These are phyloP conservation scores for Aspergillus candidus DNA, from an alignment of 2,329 filamentous ascomycete species.

Conservation along the genomic window DNA sequence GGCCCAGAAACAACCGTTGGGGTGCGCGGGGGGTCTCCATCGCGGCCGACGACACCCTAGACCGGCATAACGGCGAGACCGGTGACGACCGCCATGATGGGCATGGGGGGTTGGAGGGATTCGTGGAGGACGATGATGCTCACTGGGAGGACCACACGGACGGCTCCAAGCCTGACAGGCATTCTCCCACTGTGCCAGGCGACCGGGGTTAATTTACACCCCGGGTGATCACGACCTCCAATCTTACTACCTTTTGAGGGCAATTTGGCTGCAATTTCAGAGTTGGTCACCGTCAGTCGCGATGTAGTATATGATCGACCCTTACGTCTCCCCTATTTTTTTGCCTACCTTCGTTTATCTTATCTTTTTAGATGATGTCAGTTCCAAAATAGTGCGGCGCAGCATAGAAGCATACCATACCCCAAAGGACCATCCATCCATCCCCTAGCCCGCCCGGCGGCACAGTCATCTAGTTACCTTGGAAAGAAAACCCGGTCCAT, in stretches of 20 bases:
- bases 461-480: too few relatives aligned
- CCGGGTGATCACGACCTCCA: not conserved
- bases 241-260: not conserved
- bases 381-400: too few relatives aligned
- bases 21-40: slow-evolving; percentile 54
- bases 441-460: too few relatives aligned
- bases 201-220: not conserved
- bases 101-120: slow-evolving; percentile 9
- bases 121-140: slow-evolving; percentile 19
- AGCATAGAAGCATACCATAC: too few relatives aligned
- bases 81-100: slow-evolving; percentile 9
- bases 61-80: slow-evolving; percentile 14
- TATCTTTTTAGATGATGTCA: too few relatives aligned
- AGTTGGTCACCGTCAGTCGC: too few relatives aligned
- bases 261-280: too few relatives aligned
- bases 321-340: too few relatives aligned
- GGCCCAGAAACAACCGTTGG: slow-evolving; percentile 45
- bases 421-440: too few relatives aligned
- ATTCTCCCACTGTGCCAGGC: slow-evolving; percentile 5
- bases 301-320: too few relatives aligned
- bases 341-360: too few relatives aligned
- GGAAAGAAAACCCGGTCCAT: too few relatives aligned
- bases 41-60: slow-evolving; percentile 50
- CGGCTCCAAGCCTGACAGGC: slow-evolving; percentile 1
- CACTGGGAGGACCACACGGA: slow-evolving; percentile 2